phyloP scores from a whole-genome alignment of 495 filamentous ascomycete genomes.

The Aspergillus sparsus region DNA sequence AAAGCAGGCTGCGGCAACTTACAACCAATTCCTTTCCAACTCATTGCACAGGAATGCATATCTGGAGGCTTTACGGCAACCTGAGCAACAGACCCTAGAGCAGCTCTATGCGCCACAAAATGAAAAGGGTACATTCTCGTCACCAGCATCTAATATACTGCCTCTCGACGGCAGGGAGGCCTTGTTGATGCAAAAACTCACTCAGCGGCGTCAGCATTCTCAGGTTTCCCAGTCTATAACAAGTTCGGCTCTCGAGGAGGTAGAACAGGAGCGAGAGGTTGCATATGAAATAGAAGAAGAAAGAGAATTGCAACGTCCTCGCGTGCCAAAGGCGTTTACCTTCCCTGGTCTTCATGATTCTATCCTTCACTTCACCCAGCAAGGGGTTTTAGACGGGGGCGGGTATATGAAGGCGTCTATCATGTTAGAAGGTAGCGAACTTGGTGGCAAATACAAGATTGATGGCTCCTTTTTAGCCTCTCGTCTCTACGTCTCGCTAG shows the following conservation, averaged over 20 bases:
- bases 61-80: constrained; percentile 38
- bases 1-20: constrained; percentile 26
- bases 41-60: constrained; percentile 33
- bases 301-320: constrained; percentile 37
- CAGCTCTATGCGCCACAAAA: constrained; percentile 42
- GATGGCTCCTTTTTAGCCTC: constrained; percentile 21
- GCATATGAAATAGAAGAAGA: constrained; percentile 32
- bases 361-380: constrained; percentile 33
- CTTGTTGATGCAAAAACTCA: constrained; percentile 27
- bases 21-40: constrained; percentile 36
- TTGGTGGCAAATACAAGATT: constrained; percentile 40
- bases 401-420: constrained; percentile 33
- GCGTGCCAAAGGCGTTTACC: constrained; percentile 38
- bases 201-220: constrained; percentile 19
- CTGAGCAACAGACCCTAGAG: constrained; percentile 48
- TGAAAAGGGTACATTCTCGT: constrained; percentile 15
- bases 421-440: constrained; percentile 31
- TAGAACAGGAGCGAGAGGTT: constrained; percentile 53
- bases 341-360: constrained; percentile 39
- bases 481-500: constrained; percentile 38
- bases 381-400: constrained; percentile 64
- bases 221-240: constrained; percentile 9
- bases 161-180: constrained; percentile 15
- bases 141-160: neutral
- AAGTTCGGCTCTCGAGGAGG: constrained; percentile 49